Base-by-base conservation (phyloP, 2,329 filamentous ascomycete species). In the Calonectria pseudoturangicola region DNA sequence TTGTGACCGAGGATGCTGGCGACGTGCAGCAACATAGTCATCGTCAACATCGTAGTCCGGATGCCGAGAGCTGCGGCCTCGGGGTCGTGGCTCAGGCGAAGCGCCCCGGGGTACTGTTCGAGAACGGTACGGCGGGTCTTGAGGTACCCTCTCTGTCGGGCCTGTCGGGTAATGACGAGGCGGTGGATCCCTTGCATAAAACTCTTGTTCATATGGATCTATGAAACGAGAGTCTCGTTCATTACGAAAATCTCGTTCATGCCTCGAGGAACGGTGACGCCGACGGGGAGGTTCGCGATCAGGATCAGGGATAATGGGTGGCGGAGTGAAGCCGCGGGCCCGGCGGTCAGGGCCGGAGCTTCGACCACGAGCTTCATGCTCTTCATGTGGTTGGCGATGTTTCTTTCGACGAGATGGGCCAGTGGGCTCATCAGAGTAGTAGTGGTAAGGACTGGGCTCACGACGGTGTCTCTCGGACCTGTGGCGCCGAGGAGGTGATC, bases 1-100 rank as follows among this genome's bases (percentile, higher is more conserved):
- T 28, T 79, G 80, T 15, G 81, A 81, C 18, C 74, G 74, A 5
- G 77, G 76, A 0, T 77, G 76, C 13, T 75, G 79, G 65, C 70
- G 60, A 47, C 71, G 65, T 58, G 27, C 33, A 15, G 66, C 48
- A 33, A 74, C 73, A 18, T 72, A 68, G 18, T 72, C 75, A 8
- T 80, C 70, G 7, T 73, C 74, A 4, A 81, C 80, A 9, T 75
- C 75, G 6, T 74, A 74, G 13, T 73, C 75, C 2, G 66, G 50
- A 16, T 75, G 58, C 18, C 68, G 68, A 18, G 72, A 68, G 18
- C 68, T 73, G 16, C 76, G 74, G 0, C 72, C 76, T 15, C 73
- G 73, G 4, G 70, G 63, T 51, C 73, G 73, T 12, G 74, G 70
- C 10, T 75, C 75, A 10, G 74, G 74, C 5, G 76, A 68, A 56